A percentile compares a stretch with the other conserved stretches of the same genome.
phyloP scores from a whole-genome alignment of 345 rosid species.

The Cardamine occulta region DNA sequence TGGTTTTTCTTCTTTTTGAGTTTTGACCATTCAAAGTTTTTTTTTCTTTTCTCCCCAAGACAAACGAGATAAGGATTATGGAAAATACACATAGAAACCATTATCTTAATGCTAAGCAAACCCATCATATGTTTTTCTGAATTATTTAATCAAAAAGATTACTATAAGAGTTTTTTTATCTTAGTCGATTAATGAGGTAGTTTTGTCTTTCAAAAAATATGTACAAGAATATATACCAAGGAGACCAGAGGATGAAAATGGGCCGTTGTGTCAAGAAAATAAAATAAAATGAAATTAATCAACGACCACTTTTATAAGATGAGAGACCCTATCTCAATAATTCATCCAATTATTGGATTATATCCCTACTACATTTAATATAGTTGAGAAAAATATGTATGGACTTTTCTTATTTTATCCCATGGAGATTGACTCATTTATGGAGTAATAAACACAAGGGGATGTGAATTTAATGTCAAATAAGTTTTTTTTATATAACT shows the following conservation, averaged over 20 bases:
- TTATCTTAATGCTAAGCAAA: constrained; percentile 2
- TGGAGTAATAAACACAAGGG: too few relatives aligned
- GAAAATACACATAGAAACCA: constrained; percentile 25
- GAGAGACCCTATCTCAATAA: constrained; percentile 38
- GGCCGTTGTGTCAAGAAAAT: constrained; percentile 31
- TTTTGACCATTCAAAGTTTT: constrained; percentile 40
- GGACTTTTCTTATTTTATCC: constrained; percentile 7
- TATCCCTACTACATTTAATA: constrained; percentile 16
- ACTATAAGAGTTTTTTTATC: background rate
- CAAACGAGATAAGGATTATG: constrained; percentile 28
- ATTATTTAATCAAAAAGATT: background rate
- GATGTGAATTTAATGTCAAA: background rate
- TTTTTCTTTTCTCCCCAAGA: background rate
- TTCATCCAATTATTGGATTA: constrained; percentile 39
- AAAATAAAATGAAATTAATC: constrained; percentile 21
- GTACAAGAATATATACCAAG: constrained; percentile 10
- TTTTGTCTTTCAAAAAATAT: background rate
- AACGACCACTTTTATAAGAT: constrained; percentile 37
- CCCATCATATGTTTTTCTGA: background rate
- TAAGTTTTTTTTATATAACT: background rate
- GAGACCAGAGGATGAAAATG: constrained; percentile 33
- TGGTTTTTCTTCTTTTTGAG: constrained; percentile 26
- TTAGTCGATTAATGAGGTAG: background rate
- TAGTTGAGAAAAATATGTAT: background rate
- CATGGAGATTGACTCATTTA: background rate